Conservation (phyloP, 2,329 filamentous ascomycete genomes). For the Grosmannia penicillata region DNA sequence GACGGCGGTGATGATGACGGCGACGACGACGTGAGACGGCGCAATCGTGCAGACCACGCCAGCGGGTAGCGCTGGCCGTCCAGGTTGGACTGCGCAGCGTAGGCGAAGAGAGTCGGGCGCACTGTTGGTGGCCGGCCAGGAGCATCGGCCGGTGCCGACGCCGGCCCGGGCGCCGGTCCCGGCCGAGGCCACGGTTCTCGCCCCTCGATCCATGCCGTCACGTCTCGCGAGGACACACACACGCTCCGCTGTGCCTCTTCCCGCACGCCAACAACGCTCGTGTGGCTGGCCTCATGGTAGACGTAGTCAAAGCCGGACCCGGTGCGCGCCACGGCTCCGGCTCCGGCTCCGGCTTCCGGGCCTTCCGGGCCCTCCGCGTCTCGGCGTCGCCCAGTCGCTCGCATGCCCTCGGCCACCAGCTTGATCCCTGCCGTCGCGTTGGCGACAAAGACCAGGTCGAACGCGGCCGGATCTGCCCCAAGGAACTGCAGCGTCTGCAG, state of each 20-base stretch:
- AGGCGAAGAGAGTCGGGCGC: constrained; percentile 48
- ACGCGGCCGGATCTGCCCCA: constrained; percentile 64
- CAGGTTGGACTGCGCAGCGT: constrained; percentile 88
- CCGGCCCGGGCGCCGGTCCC: too few relatives aligned
- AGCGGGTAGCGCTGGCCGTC: constrained; percentile 64
- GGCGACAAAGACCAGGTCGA: constrained; percentile 80
- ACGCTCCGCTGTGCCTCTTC: constrained; percentile 50
- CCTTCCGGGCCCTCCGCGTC: too few relatives aligned
- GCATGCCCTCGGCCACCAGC: constrained; percentile 64
- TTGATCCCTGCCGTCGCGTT: constrained; percentile 91
- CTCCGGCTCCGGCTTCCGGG: too few relatives aligned
- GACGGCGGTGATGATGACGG: too few relatives aligned
- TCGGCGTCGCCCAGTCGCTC: too few relatives aligned
- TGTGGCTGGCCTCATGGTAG: constrained; percentile 77
- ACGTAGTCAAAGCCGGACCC: constrained; percentile 61
- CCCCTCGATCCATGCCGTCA: constrained; percentile 46
- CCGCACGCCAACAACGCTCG: constrained; percentile 69
- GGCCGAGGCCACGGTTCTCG: too few relatives aligned
- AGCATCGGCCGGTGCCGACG: too few relatives aligned
- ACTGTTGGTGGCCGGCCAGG: constrained; percentile 51
- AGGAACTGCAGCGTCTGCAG: constrained; percentile 61
- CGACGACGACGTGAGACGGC: too few relatives aligned
- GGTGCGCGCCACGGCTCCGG: too few relatives aligned
- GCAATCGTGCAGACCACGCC: constrained; percentile 38
- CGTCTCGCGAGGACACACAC: constrained; percentile 52